Percentiles rank a stretch among this genome's conserved stretches.
phyloP scores from a whole-genome alignment of 192 early-diverging fungal species.

The Mortierella claussenii region DNA sequence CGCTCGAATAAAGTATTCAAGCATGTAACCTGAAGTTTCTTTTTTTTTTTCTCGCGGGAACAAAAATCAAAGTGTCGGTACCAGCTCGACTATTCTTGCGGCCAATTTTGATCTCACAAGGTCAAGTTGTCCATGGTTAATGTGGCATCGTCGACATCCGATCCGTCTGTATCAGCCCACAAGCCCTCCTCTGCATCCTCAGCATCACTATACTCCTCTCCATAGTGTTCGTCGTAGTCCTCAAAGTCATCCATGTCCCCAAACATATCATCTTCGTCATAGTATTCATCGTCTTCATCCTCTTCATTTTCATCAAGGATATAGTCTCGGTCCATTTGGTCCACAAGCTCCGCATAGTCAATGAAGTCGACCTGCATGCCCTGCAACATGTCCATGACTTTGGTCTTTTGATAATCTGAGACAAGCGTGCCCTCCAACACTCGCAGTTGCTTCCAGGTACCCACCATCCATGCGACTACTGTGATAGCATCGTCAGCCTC shows the following conservation, averaged over 20 bases:
- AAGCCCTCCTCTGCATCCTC: background rate
- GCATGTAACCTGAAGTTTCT: too few relatives aligned
- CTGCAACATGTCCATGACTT: background rate
- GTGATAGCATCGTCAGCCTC: background rate
- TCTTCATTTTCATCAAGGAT: background rate
- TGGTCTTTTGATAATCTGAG: background rate
- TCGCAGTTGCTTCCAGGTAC: slow-evolving; percentile 18
- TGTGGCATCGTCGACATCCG: background rate
- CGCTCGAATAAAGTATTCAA: too few relatives aligned
- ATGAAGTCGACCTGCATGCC: background rate
- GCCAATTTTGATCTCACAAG: too few relatives aligned
- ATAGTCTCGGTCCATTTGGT: background rate
- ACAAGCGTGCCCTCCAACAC: slow-evolving; percentile 11
- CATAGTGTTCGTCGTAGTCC: background rate
- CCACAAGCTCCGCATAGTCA: background rate
- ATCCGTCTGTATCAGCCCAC: too few relatives aligned
- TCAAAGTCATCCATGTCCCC: background rate
- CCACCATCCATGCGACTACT: slow-evolving; percentile 19
- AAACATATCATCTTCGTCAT: slow-evolving; percentile 1
- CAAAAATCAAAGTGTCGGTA: too few relatives aligned
- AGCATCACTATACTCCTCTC: background rate
- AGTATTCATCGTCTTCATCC: slow-evolving; percentile 2
- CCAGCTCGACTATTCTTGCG: too few relatives aligned
- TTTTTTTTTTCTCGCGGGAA: too few relatives aligned
- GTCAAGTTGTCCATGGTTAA: background rate